Base-by-base conservation (phyloP, 352 stramenopile species). In the Aphanomyces astaci region DNA sequence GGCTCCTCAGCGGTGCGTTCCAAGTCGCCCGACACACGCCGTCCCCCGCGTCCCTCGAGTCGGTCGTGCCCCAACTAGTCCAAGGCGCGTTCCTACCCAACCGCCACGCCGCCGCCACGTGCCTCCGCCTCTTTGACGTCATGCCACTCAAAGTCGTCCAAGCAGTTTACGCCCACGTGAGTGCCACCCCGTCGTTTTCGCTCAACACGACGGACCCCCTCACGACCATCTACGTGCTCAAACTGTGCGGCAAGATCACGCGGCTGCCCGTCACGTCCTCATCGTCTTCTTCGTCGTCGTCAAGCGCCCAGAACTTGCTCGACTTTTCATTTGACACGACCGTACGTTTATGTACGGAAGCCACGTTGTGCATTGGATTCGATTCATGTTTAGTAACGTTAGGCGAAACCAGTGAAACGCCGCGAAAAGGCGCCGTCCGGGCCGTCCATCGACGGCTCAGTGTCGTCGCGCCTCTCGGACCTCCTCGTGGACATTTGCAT, bases 211-310 rank as follows among this genome's bases (percentile, higher is more conserved):
- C 74, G 13, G 82, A 93, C 36, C 73, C 75, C 9, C 68, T 93
- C 43, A 79, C 84, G 4, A 84, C 80, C n/a, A 73, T 87, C 22
- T 88, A 90, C 59, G 30, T 93, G 48, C 48, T 93, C 48, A 75
- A 75, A 0, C 69, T 93, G 2, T 81, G 72, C 24, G 84, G 82
- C 0, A 78, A 84, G 63, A 73, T 91, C 70, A 78, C 73, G 45
- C 82, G 84, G 0, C 66, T 90, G 15, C 77, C 76, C 0, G 49
- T 73, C 1, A n/a, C n/a, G 1, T 46, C 53, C 33, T 28, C 36
- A 17, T 52, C 49, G 13, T 30, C 40, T 28, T 36, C 27, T 40
- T 63, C 48, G 17, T 28, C 31, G 2, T n/a, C 45, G 2, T 63
- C 54, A 13, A 66, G 55, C n/a, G 77, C 45, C 17, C 11, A 22